These are phyloP conservation scores for Fusarium domesticum DNA, from an alignment of 2,329 filamentous ascomycete genomes.

Conservation along the genomic window DNA sequence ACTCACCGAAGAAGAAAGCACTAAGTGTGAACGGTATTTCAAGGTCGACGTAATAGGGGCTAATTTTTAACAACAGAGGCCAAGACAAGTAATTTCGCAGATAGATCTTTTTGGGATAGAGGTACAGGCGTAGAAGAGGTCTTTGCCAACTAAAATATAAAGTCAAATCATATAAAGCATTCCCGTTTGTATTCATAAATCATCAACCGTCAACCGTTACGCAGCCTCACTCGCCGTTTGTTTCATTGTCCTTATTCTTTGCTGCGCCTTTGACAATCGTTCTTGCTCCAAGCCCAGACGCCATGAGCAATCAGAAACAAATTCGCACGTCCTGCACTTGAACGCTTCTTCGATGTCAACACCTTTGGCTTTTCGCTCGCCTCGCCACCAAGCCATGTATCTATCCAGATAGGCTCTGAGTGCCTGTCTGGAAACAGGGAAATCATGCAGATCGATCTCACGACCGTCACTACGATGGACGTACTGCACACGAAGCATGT, in stretches of 20 bases:
- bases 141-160: background rate
- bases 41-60: background rate
- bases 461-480: constrained; percentile 51
- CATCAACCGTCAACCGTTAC: constrained; percentile 12
- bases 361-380: constrained; percentile 67
- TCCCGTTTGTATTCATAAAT: constrained; percentile 17
- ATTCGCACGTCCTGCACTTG: constrained; percentile 85
- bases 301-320: constrained; percentile 77
- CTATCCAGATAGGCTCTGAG: constrained; percentile 65
- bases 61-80: background rate
- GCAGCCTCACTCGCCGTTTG: constrained; percentile 6
- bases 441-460: constrained; percentile 53
- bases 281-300: constrained; percentile 66
- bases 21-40: constrained; percentile 4
- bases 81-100: too few relatives aligned
- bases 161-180: background rate
- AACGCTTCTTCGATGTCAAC: constrained; percentile 82
- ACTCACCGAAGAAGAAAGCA: constrained; percentile 24
- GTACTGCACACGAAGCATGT: constrained; percentile 54
- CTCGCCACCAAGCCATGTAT: constrained; percentile 86
- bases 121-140: too few relatives aligned
- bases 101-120: too few relatives aligned
- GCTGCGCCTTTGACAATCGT: constrained; percentile 24
- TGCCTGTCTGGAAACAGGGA: constrained; percentile 62
- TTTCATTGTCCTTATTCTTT: constrained; percentile 22